Base-by-base conservation (phyloP, 2,329 filamentous ascomycete genomes). In the Cladosporium sp. region DNA sequence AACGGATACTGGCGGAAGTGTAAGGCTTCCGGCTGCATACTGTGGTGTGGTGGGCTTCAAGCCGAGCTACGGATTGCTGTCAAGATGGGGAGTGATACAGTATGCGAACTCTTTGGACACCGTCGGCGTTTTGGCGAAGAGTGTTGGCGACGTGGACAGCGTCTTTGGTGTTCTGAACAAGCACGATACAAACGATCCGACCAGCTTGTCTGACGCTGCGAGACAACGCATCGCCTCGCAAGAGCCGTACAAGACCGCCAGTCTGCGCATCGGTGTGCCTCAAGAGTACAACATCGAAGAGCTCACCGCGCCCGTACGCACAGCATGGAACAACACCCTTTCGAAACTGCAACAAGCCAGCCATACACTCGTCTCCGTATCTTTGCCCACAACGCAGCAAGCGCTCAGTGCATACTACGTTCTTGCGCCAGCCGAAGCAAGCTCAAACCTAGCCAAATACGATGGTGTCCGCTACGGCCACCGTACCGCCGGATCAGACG, bases 41-140 rank as follows among this genome's bases (percentile, higher is more conserved):
- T 93, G 90, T 10, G 91, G 91, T 3, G 85, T 89, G 0, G 84
- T 94, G 18, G 93, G 93, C 0, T 96, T 93, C 79, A 97, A 97
- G 78, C 93, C 93, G 1, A 95, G 91, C 30, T 97, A 97, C 75
- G 93, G 93, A 18, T 85, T 94, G 79, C 78, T 97, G 32, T 96
- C 92, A 53, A 85, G 93, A 66, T 92, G 89, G 82, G 93, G 93
- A 1, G 91, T 97, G 2, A 87, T 97, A 58, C 90, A 92, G 16
- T 97, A 97, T 75, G 93, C 93, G 10, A 97, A 97, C 76, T 96
- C 92, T 1, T 81, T 97, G 10, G 93, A 97, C 75, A 97, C 93
- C 0, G 92, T 97, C 10, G 93, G 93, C 0, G 83, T 97, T 3
- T 71, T 97, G 51, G 88, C 88, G 0, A 79, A 76, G 56, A 81